A percentile compares a stretch with the other conserved stretches of the same genome.
Evolutionary conservation across 331 rosid genomes (phyloP).

Genomic region (Erythrophleum ivorense): DNA sequence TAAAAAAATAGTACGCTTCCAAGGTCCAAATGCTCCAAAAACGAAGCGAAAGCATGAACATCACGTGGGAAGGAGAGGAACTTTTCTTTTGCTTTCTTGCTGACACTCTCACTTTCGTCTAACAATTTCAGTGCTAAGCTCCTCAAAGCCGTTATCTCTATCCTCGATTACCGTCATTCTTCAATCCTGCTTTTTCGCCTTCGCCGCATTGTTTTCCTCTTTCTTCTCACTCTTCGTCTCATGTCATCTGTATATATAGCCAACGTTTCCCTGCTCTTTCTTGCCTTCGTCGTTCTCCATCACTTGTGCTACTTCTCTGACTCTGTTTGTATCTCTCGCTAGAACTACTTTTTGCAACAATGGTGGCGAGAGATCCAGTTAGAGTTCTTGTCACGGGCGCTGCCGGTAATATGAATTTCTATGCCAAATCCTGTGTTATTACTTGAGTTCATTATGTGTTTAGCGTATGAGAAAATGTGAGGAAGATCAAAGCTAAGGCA

Average conservation of each 20-base stretch:
- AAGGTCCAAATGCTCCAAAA: no score
- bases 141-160: background rate
- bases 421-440: background rate
- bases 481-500: background rate
- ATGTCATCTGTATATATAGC: background rate
- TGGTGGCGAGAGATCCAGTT: slow-evolving; percentile 56
- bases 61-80: slow-evolving; percentile 21
- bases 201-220: background rate
- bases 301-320: slow-evolving; percentile 25
- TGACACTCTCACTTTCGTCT: background rate
- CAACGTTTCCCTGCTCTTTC: background rate
- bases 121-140: background rate
- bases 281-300: background rate
- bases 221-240: background rate
- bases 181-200: background rate
- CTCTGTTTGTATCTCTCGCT: background rate
- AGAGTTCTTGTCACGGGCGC: slow-evolving; percentile 66
- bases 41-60: no score
- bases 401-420: slow-evolving; percentile 50
- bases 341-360: slow-evolving; percentile 18
- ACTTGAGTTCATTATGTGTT: background rate
- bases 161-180: slow-evolving; percentile 18
- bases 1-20: no score
- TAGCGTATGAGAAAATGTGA: slow-evolving; percentile 2
- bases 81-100: slow-evolving; percentile 19